Evolutionary conservation across 2,329 filamentous ascomycete species (phyloP).

Genomic region (Ophidiomyces ophidiicola): DNA sequence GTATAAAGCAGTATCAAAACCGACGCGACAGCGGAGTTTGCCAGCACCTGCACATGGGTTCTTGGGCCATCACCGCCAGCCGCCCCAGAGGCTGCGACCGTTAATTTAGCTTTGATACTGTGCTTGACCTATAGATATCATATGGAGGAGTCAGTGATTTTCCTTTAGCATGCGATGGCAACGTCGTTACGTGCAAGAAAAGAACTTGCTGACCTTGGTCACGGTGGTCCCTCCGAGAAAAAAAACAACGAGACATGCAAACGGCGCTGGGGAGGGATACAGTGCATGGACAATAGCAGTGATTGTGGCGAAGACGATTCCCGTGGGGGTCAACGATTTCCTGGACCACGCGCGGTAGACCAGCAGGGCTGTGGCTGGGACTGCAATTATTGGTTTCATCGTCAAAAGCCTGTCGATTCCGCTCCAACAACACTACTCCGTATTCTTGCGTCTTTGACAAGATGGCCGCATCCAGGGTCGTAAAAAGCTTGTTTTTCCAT

Average conservation of each 20-base stretch:
- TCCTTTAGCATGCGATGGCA: background rate
- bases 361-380: conserved; percentile 44
- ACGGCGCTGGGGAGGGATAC: conserved; percentile 93
- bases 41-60: conserved; percentile 77
- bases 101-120: conserved; percentile 68
- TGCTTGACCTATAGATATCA: conserved; percentile 58
- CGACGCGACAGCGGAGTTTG: conserved; percentile 72
- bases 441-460: too few relatives aligned
- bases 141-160: conserved; percentile 13
- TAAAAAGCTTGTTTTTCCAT: too few relatives aligned
- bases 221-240: conserved; percentile 73
- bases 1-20: conserved; percentile 46
- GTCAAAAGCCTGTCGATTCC: conserved; percentile 25
- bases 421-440: too few relatives aligned
- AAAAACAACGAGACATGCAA: conserved; percentile 69
- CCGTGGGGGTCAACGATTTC: conserved; percentile 65
- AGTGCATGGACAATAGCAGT: conserved; percentile 72
- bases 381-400: conserved; percentile 36
- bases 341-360: conserved; percentile 56
- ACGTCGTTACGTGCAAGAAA: background rate
- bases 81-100: conserved; percentile 60
- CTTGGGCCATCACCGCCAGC: conserved; percentile 67
- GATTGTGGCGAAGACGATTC: conserved; percentile 57
- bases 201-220: conserved; percentile 57
- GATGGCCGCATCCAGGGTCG: too few relatives aligned